Percentiles rank a stretch among this genome's conserved stretches.
Conservation (phyloP, 345 rosid species). For the Cardiospermum halicacabum region DNA sequence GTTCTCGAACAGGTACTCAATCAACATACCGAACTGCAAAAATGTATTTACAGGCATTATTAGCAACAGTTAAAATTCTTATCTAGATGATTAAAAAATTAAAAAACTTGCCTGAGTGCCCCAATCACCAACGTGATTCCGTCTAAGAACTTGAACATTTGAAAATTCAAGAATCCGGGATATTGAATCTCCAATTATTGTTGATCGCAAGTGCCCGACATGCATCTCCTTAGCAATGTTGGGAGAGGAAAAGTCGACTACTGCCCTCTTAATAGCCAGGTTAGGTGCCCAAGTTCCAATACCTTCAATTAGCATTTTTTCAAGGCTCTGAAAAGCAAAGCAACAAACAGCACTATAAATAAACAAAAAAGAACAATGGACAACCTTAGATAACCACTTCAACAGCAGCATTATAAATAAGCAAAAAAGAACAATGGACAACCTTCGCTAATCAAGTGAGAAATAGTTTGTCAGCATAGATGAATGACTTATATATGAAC, state of each 20-base stretch:
- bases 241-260: slow-evolving; percentile 98
- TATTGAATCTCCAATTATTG: slow-evolving; percentile 87
- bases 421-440: too few relatives aligned
- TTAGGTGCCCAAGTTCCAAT: slow-evolving; percentile 85
- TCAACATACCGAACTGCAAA: slow-evolving; percentile 94
- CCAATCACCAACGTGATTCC: slow-evolving; percentile 99
- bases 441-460: too few relatives aligned
- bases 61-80: slow-evolving; percentile 4
- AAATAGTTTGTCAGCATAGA: too few relatives aligned
- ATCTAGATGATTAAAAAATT: background rate
- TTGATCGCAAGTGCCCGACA: slow-evolving; percentile 95
- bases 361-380: too few relatives aligned
- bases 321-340: slow-evolving; percentile 56
- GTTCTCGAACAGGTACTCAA: slow-evolving; percentile 80
- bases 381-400: background rate
- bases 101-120: slow-evolving; percentile 75
- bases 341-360: too few relatives aligned
- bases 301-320: slow-evolving; percentile 77
- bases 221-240: slow-evolving; percentile 99
- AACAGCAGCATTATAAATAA: too few relatives aligned
- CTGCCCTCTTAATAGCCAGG: slow-evolving; percentile 56
- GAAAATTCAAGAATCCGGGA: slow-evolving; percentile 96
- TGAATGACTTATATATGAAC: too few relatives aligned
- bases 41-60: slow-evolving; percentile 10
- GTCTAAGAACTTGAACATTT: slow-evolving; percentile 80